Conservation (phyloP, 2,329 filamentous ascomycete species). For the Spiromastix sp. region DNA sequence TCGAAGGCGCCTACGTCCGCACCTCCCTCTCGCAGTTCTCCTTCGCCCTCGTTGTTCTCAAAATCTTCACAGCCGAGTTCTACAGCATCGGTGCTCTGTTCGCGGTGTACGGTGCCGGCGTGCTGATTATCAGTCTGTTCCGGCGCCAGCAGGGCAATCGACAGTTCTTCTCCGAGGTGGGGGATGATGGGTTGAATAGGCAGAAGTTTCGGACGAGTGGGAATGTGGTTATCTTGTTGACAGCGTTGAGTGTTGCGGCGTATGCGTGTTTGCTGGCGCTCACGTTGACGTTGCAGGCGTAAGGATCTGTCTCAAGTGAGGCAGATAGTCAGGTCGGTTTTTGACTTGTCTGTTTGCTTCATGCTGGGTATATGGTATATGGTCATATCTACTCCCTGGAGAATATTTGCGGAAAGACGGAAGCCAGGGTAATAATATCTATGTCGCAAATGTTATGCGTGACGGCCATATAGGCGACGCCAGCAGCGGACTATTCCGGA, state of each 20-base stretch:
- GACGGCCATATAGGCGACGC: no score
- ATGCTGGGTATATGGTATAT: no score
- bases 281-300: conserved; percentile 36
- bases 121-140: conserved; percentile 74
- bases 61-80: conserved; percentile 95
- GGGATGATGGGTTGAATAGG: conserved; percentile 49
- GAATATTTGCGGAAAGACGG: no score
- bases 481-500: no score
- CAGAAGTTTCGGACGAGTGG: conserved; percentile 57
- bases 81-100: conserved; percentile 95
- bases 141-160: conserved; percentile 83
- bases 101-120: conserved; percentile 77
- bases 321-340: no score
- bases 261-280: conserved; percentile 51
- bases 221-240: conserved; percentile 54
- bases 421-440: no score
- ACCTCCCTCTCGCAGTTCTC: conserved; percentile 92
- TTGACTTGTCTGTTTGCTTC: no score
- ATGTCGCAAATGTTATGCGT: no score
- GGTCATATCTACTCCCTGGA: no score
- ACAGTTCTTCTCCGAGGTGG: conserved; percentile 65
- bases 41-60: conserved; percentile 86
- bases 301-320: no score
- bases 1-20: conserved; percentile 92
- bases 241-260: conserved; percentile 51